phyloP scores from a whole-genome alignment of 2,329 filamentous ascomycete genomes.

The Rhytidhysteron rufulum region DNA sequence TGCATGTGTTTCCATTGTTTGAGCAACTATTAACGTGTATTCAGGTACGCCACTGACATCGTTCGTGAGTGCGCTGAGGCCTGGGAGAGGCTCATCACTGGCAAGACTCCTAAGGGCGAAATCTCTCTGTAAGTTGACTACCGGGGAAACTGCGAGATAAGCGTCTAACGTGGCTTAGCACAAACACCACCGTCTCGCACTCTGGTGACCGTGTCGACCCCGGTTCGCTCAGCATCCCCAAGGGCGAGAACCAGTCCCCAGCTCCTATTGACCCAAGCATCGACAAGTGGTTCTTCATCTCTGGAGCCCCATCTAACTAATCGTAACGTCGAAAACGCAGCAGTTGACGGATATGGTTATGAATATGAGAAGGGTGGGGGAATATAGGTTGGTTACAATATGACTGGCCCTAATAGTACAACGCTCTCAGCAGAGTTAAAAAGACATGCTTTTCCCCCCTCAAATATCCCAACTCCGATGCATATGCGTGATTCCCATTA shows the following conservation, averaged over 20 bases:
- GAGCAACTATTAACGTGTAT: neutral
- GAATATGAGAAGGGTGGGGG: neutral
- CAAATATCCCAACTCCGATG: neutral
- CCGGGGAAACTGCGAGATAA: neutral
- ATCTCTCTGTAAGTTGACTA: conserved; percentile 69
- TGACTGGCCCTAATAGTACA: conserved; percentile 1
- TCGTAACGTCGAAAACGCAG: neutral
- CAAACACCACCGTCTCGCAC: conserved; percentile 73
- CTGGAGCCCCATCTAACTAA: conserved; percentile 70
- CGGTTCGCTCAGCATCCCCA: conserved; percentile 70
- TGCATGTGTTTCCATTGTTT: neutral
- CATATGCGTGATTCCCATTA: neutral
- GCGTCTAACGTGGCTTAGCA: conserved; percentile 43
- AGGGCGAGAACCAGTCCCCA: conserved; percentile 73
- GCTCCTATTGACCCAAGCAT: conserved; percentile 93
- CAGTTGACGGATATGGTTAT: conserved; percentile 1
- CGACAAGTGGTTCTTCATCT: conserved; percentile 99
- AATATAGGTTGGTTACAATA: neutral
- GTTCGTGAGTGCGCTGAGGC: conserved; percentile 94
- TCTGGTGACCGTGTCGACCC: conserved; percentile 69
- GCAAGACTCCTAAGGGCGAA: conserved; percentile 74
- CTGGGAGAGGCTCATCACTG: conserved; percentile 93
- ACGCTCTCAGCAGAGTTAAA: neutral
- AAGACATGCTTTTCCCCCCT: neutral
- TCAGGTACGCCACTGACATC: conserved; percentile 87